These are phyloP conservation scores for Micractinium conductrix DNA, from an alignment of 139 green algal genomes.

Conservation along the genomic window DNA sequence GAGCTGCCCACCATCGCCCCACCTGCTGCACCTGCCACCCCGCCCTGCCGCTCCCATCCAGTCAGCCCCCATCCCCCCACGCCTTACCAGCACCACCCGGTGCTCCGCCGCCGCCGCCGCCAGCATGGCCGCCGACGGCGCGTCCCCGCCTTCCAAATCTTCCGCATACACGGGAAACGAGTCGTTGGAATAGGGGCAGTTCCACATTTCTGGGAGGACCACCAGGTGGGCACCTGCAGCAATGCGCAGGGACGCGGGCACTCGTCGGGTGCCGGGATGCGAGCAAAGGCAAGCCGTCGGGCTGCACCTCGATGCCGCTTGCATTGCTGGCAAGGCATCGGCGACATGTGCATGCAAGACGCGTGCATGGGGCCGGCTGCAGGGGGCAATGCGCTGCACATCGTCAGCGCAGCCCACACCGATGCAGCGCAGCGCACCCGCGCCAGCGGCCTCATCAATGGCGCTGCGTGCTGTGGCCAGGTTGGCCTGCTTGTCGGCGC, in stretches of 20 bases:
- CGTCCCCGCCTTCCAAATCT: constrained; percentile 76
- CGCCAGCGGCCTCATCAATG: constrained; percentile 72
- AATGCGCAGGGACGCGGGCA: too few species aligned
- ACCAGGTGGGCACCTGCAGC: constrained; percentile 52
- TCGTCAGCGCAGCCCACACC: too few species aligned
- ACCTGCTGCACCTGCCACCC: too few species aligned
- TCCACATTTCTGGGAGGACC: constrained; percentile 96
- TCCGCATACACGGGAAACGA: constrained; percentile 94
- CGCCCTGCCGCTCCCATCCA: background rate
- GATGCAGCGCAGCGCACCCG: constrained; percentile 49
- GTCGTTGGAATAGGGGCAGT: constrained; percentile 98
- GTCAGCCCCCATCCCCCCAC: background rate
- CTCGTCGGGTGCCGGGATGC: too few species aligned
- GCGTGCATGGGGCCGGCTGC: too few species aligned
- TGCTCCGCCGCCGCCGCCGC: constrained; percentile 45
- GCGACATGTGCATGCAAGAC: too few species aligned
- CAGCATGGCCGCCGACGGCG: constrained; percentile 51
- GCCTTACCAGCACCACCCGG: constrained; percentile 41
- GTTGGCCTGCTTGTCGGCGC: constrained; percentile 87
- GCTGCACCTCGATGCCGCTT: too few species aligned
- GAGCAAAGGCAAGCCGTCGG: too few species aligned
- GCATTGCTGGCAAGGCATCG: too few species aligned
- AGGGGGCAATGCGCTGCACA: too few species aligned
- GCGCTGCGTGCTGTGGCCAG: constrained; percentile 68
- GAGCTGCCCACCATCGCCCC: too few species aligned